Conservation (phyloP, 2,329 filamentous ascomycete species). For the Arachnopeziza araneosa region DNA sequence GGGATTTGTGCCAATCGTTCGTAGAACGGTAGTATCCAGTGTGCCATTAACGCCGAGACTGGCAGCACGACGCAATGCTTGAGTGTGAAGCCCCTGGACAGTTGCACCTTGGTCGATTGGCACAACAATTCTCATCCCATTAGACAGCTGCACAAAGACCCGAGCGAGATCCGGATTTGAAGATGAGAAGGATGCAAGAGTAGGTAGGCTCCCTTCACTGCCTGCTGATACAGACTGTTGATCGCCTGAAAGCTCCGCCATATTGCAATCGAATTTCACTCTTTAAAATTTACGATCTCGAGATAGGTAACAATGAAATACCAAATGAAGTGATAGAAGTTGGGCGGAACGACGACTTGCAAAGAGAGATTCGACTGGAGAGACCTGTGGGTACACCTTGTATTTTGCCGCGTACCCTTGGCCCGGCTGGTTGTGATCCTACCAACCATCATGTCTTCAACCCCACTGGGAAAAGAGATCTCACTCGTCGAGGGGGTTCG, state of each 20-base stretch:
- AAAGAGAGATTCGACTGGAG: too few relatives aligned
- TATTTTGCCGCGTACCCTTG: neutral
- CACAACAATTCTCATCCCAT: conserved; percentile 4
- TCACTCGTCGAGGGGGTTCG: neutral
- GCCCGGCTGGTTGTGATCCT: neutral
- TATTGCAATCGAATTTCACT: neutral
- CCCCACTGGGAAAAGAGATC: neutral
- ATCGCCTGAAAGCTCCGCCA: neutral
- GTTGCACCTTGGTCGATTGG: neutral
- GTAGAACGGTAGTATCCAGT: conserved; percentile 1
- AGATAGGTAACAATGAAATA: neutral
- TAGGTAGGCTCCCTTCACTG: neutral
- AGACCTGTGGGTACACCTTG: too few relatives aligned
- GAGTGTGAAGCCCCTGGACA: conserved; percentile 4
- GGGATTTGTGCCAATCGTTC: conserved; percentile 1
- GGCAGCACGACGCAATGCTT: conserved; percentile 2
- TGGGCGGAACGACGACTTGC: too few relatives aligned
- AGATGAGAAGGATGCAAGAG: neutral
- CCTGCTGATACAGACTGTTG: neutral
- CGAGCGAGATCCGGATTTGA: conserved; percentile 1
- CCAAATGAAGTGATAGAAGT: neutral
- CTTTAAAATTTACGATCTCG: neutral
- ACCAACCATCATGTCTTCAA: neutral
- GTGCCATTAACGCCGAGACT: conserved; percentile 2
- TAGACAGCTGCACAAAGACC: conserved; percentile 5